Base-by-base conservation (phyloP, 164 flowering plant genomes). In the Tetrastigma voinierianum region DNA sequence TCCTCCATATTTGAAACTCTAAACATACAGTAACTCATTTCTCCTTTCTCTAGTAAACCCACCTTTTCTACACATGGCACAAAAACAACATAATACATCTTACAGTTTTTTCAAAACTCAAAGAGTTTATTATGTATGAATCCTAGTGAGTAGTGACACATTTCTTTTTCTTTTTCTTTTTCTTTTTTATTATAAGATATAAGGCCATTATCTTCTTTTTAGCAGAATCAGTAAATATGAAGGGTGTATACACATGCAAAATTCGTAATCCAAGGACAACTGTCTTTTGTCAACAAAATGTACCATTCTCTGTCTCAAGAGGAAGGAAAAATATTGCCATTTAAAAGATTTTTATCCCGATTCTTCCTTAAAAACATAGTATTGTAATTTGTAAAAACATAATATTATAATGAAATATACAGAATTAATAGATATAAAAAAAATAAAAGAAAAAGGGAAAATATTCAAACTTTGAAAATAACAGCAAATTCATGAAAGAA, bases 41-140 rank as follows among this genome's bases (percentile, higher is more conserved):
- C 57, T 60, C 67, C 66, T 76, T 44, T 64, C 74, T 60, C 21
- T 60, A 67, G 69, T 56, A 51, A 75, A n/a, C n/a, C 68, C 72
- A 24, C 23, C 40, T 49, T 25, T 44, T 46, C 45, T 54, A 51
- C 66, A 57, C 59, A 49, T 4, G 21, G 54, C 25, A 32, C 15
- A 10, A 21, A 65, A 23, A n/a, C 65, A 43, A 12, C 64, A 57
- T 24, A 66, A 20, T 11, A 46, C 40, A 56, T 17, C 47, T 21
- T 10, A 16, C 47, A n/a, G 17, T 17, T 24, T 25, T n/a, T 32
- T 57, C n/a, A 14, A 46, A 9, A 1, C 46, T 48, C 43, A 53
- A n/a, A 4, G 19, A 32, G 48, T 43, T 53, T 4, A n/a, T n/a
- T n/a, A 19, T 14, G 3, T 43, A 43, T 4, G 40, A 8, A 45